Conservation (phyloP, 768 basidiomycete species). For the Leccinum obscurum region DNA sequence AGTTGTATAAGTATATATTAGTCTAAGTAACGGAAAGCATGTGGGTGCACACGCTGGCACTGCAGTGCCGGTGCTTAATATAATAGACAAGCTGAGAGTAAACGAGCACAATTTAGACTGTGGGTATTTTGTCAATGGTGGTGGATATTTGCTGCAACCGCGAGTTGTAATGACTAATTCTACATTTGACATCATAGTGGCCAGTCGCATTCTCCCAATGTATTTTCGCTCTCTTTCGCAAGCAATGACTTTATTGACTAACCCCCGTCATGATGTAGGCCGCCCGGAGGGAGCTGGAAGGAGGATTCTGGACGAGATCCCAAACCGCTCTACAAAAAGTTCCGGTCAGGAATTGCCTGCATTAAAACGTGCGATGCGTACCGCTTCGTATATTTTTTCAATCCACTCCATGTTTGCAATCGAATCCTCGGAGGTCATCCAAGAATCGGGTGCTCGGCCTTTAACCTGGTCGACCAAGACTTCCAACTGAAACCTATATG, state of each 20-base stretch:
- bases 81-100: too few species aligned
- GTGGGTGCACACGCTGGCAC: too few species aligned
- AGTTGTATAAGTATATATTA: too few species aligned
- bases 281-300: constrained; percentile 18
- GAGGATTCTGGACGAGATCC: constrained; percentile 36
- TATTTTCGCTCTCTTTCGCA: neutral
- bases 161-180: neutral
- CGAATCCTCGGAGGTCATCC: constrained; percentile 56
- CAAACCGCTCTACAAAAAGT: constrained; percentile 29
- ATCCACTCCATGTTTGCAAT: constrained; percentile 57
- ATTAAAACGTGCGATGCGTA: constrained; percentile 23
- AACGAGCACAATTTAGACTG: too few species aligned
- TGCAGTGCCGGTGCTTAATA: too few species aligned
- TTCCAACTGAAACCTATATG: constrained; percentile 57
- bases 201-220: neutral
- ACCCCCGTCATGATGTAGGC: constrained; percentile 1
- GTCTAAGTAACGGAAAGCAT: too few species aligned
- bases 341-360: neutral
- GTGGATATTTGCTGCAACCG: neutral
- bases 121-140: too few species aligned
- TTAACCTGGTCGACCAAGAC: constrained; percentile 60
- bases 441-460: constrained; percentile 51
- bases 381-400: constrained; percentile 51
- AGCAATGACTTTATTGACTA: neutral
- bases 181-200: constrained; percentile 4